Evolutionary conservation across 805 yeast genomes (phyloP).

Genomic region (Ogataea sp.): DNA sequence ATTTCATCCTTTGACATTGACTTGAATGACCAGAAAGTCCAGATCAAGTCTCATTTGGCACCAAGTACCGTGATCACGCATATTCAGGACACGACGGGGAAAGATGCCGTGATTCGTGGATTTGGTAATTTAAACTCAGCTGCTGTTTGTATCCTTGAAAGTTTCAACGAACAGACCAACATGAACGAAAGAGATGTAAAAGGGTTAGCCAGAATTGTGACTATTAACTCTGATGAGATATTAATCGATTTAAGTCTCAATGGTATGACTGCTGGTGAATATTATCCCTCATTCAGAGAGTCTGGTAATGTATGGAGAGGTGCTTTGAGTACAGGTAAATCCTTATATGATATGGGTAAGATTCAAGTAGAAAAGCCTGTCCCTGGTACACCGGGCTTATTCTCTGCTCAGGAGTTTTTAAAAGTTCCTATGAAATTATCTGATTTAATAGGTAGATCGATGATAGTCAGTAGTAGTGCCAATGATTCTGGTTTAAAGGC

Average conservation of each 20-base stretch:
- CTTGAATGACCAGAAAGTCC: constrained; percentile 50
- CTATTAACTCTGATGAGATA: constrained; percentile 42
- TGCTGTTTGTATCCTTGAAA: constrained; percentile 84
- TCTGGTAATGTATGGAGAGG: constrained; percentile 76
- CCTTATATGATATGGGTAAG: constrained; percentile 34
- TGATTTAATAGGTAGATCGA: constrained; percentile 66
- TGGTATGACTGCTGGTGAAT: constrained; percentile 57
- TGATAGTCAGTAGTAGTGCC: constrained; percentile 46
- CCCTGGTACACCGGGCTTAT: constrained; percentile 23
- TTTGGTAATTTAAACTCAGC: constrained; percentile 83
- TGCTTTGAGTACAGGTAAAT: constrained; percentile 54
- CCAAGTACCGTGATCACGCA: constrained; percentile 69
- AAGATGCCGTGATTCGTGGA: constrained; percentile 89
- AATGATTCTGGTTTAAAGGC: constrained; percentile 27
- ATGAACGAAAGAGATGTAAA: constrained; percentile 51
- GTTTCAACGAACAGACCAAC: constrained; percentile 39
- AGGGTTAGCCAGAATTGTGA: constrained; percentile 82
- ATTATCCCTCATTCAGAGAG: constrained; percentile 59
- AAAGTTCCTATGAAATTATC: constrained; percentile 38
- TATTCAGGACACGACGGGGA: constrained; percentile 58
- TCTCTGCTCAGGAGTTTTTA: constrained; percentile 38
- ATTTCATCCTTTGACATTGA: constrained; percentile 48
- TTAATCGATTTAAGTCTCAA: constrained; percentile 73
- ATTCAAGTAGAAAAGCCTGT: constrained; percentile 23
- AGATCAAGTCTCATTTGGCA: constrained; percentile 60